Percentiles rank a stretch among this genome's conserved stretches.
Evolutionary conservation across 2,329 filamentous ascomycete species (phyloP).

Genomic region (Fusarium ramigenum): DNA sequence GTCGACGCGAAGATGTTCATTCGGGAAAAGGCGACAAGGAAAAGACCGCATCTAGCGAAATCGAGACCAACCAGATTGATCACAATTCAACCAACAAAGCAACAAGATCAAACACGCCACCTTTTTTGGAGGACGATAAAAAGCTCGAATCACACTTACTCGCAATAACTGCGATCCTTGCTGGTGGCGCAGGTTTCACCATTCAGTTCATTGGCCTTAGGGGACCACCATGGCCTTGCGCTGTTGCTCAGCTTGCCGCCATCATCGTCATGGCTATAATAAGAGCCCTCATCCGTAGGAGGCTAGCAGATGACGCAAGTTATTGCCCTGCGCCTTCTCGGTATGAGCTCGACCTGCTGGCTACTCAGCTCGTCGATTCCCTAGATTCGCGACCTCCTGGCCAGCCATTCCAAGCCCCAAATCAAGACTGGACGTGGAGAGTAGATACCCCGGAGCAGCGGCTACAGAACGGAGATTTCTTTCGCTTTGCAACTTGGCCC

Average conservation of each 20-base stretch:
- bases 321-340: not conserved
- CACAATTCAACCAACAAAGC: not conserved
- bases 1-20: not conserved
- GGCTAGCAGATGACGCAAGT: not conserved
- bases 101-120: too few relatives aligned
- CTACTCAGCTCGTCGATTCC: not conserved
- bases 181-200: not conserved
- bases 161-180: fast-evolving
- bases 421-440: not conserved
- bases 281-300: not conserved
- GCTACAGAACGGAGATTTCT: too few relatives aligned
- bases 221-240: not conserved
- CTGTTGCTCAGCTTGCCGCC: not conserved
- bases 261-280: not conserved
- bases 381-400: too few relatives aligned
- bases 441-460: not conserved
- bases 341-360: not conserved
- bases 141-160: not conserved
- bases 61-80: too few relatives aligned
- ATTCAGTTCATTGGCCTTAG: not conserved
- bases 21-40: fast-evolving
- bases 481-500: too few relatives aligned
- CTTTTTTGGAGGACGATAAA: not conserved
- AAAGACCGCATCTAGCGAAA: not conserved
- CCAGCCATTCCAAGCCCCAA: too few relatives aligned